Evolutionary conservation across 306 rosid species (phyloP).

Genomic region (Luffa acutangula): DNA sequence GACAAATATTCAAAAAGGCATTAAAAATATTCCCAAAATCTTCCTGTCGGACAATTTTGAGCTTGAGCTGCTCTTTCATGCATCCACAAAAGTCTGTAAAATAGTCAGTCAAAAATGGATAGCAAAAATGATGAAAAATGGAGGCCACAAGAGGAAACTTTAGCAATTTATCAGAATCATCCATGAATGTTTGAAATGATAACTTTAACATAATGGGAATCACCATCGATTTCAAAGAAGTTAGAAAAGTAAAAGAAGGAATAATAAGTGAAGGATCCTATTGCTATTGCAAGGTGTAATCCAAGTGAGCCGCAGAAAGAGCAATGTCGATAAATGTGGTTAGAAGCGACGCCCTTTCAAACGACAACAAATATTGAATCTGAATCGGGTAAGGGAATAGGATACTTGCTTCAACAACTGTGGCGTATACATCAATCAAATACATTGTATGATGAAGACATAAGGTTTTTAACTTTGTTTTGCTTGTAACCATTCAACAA

Average conservation of each 20-base stretch:
- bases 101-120: neutral
- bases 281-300: neutral
- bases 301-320: constrained; percentile 33
- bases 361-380: neutral
- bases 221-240: neutral
- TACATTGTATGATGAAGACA: constrained; percentile 22
- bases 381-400: neutral
- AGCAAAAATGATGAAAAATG: neutral
- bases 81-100: neutral
- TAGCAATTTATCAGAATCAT: neutral
- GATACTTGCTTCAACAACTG: constrained; percentile 21
- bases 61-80: neutral
- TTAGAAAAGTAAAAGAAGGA: neutral
- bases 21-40: neutral
- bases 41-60: neutral
- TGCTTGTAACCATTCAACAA: constrained; percentile 79
- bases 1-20: neutral
- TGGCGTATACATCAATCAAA: constrained; percentile 31
- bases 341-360: neutral
- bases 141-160: neutral
- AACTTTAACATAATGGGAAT: constrained; percentile 8
- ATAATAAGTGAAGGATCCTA: neutral
- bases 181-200: constrained; percentile 3
- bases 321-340: neutral
- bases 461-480: constrained; percentile 28